Evolutionary conservation across 495 filamentous ascomycete genomes (phyloP).

Genomic region (Podospora sp.): DNA sequence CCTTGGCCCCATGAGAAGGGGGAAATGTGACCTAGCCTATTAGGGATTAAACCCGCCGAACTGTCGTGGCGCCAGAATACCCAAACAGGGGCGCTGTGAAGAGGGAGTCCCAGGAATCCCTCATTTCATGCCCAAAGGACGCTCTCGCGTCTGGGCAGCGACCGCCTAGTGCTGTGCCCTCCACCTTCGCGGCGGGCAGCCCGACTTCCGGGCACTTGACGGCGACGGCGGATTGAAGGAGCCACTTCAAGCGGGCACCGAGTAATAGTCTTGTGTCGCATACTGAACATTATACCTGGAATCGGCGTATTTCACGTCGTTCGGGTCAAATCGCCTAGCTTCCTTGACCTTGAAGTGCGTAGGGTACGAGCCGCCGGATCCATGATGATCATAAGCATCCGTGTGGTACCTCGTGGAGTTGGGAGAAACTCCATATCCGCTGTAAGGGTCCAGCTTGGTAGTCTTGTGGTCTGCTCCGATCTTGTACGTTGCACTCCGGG

Average conservation of each 20-base stretch:
- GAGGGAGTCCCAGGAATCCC: background rate
- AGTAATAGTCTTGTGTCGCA: background rate
- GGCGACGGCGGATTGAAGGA: background rate
- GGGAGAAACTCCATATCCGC: constrained; percentile 30
- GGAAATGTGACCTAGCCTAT: constrained; percentile 8
- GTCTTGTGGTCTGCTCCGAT: constrained; percentile 29
- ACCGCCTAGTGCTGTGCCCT: background rate
- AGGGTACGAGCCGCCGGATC: constrained; percentile 17
- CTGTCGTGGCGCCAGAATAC: background rate
- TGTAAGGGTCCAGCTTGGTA: constrained; percentile 29
- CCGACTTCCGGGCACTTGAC: background rate
- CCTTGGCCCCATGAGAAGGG: background rate
- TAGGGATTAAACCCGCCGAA: constrained; percentile 17
- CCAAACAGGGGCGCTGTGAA: background rate
- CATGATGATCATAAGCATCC: constrained; percentile 6
- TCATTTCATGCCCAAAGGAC: background rate
- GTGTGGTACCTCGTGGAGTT: constrained; percentile 23
- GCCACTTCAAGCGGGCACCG: constrained; percentile 11
- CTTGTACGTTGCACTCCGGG: constrained; percentile 25
- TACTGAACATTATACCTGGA: constrained; percentile 16
- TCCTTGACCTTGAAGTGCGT: constrained; percentile 30
- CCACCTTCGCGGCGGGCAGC: background rate
- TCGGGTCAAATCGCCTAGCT: constrained; percentile 19
- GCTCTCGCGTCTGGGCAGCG: background rate
- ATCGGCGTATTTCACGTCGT: constrained; percentile 31